Evolutionary conservation across 2,329 filamentous ascomycete genomes (phyloP).

Genomic region (Colletotrichum sublineola): DNA sequence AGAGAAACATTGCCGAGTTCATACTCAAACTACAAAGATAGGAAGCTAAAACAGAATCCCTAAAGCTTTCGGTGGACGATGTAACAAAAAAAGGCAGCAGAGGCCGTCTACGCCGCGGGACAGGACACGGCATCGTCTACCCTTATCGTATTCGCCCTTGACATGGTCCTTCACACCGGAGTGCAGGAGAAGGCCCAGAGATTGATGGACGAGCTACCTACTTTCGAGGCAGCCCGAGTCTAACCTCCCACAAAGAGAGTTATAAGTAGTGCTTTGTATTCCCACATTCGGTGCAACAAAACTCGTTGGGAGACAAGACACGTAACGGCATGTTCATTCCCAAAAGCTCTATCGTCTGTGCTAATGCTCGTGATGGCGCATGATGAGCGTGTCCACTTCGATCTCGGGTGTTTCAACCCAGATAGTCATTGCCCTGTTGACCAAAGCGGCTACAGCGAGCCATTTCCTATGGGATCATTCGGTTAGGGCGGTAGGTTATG

Average conservation of each 20-base stretch:
- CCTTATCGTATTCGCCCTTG: conserved; percentile 43
- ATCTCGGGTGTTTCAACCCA: conserved; percentile 60
- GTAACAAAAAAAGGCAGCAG: conserved; percentile 60
- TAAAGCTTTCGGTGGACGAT: conserved; percentile 55
- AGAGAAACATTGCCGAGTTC: conserved; percentile 43
- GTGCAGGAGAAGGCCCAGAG: conserved; percentile 61
- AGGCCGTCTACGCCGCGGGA: conserved; percentile 61
- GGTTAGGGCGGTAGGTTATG: conserved; percentile 58
- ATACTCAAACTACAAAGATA: conserved; percentile 47
- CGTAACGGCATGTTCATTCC: conserved; percentile 70
- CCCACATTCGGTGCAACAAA: conserved; percentile 67
- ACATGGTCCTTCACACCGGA: conserved; percentile 50
- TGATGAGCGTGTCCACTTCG: conserved; percentile 54
- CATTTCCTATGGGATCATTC: conserved; percentile 60
- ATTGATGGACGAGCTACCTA: conserved; percentile 62
- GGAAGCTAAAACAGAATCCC: conserved; percentile 48
- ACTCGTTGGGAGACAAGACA: conserved; percentile 60
- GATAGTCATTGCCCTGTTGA: conserved; percentile 57
- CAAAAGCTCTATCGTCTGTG: conserved; percentile 59
- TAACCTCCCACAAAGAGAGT: no score
- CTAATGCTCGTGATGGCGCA: conserved; percentile 60
- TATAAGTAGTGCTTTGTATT: conserved; percentile 47
- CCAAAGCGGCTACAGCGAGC: conserved; percentile 55
- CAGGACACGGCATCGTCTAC: conserved; percentile 61
- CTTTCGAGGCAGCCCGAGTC: conserved; percentile 54